phyloP scores from a whole-genome alignment of 1,284 basidiomycete genomes.

The Trametes sp. region DNA sequence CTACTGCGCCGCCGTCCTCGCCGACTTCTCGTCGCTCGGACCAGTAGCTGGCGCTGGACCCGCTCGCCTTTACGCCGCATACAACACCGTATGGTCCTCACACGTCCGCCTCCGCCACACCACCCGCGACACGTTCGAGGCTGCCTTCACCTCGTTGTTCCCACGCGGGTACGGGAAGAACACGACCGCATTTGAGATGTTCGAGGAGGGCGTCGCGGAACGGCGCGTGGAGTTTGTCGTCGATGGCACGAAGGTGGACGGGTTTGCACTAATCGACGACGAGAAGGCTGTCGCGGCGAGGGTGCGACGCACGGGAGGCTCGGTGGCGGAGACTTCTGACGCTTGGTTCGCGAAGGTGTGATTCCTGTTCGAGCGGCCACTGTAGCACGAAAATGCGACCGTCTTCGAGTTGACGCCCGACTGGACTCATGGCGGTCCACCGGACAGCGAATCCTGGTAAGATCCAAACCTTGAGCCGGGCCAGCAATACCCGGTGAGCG shows the following conservation, averaged over 20 bases:
- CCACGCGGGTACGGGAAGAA: conserved; percentile 40
- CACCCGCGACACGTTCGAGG: conserved; percentile 27
- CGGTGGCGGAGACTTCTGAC: conserved; percentile 22
- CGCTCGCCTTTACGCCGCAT: neutral
- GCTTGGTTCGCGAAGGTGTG: conserved; percentile 18
- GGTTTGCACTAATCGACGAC: conserved; percentile 30
- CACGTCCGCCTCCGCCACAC: conserved; percentile 36
- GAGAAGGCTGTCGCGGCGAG: conserved; percentile 28
- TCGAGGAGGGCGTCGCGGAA: conserved; percentile 24
- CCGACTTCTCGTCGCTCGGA: conserved; percentile 34
- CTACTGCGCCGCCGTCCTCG: conserved; percentile 35
- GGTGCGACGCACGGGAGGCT: conserved; percentile 21
- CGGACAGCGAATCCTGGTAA: no score
- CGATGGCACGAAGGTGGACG: conserved; percentile 22
- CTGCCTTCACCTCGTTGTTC: conserved; percentile 33
- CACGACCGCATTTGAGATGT: conserved; percentile 38
- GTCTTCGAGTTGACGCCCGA: no score
- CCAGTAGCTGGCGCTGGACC: neutral
- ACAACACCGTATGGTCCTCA: conserved; percentile 32
- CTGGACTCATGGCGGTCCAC: no score
- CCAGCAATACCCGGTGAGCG: no score
- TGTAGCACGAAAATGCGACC: no score
- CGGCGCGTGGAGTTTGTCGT: conserved; percentile 34
- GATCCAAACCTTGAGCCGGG: no score
- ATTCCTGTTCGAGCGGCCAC: neutral